These are phyloP conservation scores for Garcia nutans DNA, from an alignment of 345 rosid species.

Conservation along the genomic window DNA sequence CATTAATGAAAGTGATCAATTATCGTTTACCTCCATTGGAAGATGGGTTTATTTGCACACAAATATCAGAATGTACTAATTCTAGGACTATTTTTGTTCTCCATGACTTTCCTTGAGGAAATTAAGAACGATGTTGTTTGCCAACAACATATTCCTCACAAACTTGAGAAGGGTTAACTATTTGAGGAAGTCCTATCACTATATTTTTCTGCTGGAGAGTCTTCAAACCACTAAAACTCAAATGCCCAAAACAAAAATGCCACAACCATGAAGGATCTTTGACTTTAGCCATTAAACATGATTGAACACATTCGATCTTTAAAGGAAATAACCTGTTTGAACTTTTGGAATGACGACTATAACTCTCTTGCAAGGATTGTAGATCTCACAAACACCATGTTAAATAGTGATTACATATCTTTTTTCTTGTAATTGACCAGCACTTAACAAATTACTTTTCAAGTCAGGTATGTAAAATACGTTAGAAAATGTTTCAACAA, in stretches of 20 bases:
- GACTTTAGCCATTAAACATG: no score
- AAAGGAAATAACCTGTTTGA: background rate
- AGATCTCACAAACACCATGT: background rate
- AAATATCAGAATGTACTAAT: no score
- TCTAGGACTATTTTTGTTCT: no score
- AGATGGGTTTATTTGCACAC: no score
- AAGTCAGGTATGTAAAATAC: background rate
- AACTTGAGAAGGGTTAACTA: no score
- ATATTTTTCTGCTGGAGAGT: no score
- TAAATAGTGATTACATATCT: background rate
- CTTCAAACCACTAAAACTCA: no score
- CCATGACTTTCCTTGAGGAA: background rate
- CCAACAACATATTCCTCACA: background rate
- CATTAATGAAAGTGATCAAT: no score
- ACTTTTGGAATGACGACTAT: background rate
- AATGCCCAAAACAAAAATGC: no score
- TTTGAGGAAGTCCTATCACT: background rate
- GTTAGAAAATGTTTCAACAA: background rate
- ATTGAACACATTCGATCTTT: no score
- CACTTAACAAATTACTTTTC: conserved; percentile 9
- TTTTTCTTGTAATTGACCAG: background rate
- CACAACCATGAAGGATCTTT: no score
- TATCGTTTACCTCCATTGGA: no score
- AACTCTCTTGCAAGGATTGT: background rate
- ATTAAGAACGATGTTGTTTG: background rate